These are phyloP conservation scores for Amanita molliuscula DNA, from an alignment of 768 basidiomycete species.

Conservation along the genomic window DNA sequence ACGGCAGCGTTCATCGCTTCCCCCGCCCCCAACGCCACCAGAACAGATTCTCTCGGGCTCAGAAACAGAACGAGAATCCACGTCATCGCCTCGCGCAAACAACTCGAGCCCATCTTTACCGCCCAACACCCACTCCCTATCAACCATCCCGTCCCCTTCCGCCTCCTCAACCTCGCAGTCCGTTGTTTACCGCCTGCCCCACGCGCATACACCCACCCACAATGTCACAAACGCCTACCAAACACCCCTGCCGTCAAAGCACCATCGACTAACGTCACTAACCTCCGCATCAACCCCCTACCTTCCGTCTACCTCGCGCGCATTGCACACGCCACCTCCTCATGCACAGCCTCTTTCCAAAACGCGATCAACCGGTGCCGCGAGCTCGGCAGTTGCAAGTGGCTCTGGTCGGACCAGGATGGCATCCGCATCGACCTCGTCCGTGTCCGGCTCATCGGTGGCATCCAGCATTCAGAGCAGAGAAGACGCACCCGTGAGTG, in stretches of 20 bases:
- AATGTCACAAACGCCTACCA: not conserved
- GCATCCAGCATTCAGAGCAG: not conserved
- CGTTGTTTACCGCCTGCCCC: not conserved
- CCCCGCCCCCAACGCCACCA: constrained; percentile 14
- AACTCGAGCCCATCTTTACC: constrained; percentile 12
- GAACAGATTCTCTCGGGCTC: constrained; percentile 52
- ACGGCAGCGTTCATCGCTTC: constrained; percentile 5
- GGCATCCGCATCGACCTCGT: not conserved
- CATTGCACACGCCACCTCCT: constrained; percentile 14
- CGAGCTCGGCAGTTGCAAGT: not conserved
- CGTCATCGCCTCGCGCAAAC: constrained; percentile 16
- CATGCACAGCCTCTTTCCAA: not conserved
- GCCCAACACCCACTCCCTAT: constrained; percentile 10
- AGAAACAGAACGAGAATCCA: constrained; percentile 70
- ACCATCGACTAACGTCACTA: not conserved
- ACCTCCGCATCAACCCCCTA: constrained; percentile 2
- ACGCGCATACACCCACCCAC: constrained; percentile 1
- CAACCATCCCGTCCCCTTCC: constrained; percentile 13
- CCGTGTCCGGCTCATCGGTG: not conserved
- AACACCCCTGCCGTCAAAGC: not conserved
- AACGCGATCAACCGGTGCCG: not conserved
- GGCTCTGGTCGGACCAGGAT: not conserved
- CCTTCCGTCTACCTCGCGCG: constrained; percentile 7
- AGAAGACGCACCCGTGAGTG: not conserved
- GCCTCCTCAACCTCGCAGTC: not conserved